A percentile compares a stretch with the other conserved stretches of the same genome.
phyloP scores from a whole-genome alignment of 305 asterid species.

The Andrographis paniculata region DNA sequence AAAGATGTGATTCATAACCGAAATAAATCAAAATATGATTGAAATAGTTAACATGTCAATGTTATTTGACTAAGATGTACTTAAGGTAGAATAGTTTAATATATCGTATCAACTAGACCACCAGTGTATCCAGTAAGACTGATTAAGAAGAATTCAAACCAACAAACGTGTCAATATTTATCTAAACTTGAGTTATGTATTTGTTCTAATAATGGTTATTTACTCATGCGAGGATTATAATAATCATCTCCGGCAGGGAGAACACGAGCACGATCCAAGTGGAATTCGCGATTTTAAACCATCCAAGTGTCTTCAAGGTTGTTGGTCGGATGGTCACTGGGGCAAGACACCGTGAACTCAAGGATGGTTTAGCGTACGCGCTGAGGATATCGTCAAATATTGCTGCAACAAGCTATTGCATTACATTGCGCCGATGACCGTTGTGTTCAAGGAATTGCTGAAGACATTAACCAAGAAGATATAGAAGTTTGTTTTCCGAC shows the following conservation, averaged over 20 bases:
- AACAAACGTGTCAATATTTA: too few species aligned
- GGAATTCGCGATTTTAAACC: slow-evolving; percentile 34
- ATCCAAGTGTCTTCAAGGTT: slow-evolving; percentile 44
- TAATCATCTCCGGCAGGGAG: slow-evolving; percentile 48
- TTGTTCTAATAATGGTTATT: too few species aligned
- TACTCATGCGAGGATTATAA: slow-evolving; percentile 39
- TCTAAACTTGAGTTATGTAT: too few species aligned
- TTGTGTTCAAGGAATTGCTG: slow-evolving; percentile 43
- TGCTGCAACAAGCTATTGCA: slow-evolving; percentile 35
- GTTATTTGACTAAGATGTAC: too few species aligned
- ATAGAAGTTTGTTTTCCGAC: slow-evolving; percentile 33
- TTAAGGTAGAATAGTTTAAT: too few species aligned
- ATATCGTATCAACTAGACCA: too few species aligned
- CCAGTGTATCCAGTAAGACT: too few species aligned
- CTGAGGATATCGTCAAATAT: slow-evolving; percentile 27
- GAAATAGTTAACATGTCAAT: too few species aligned
- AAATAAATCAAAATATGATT: too few species aligned
- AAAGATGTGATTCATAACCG: too few species aligned
- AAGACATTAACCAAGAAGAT: slow-evolving; percentile 48
- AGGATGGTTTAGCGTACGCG: slow-evolving; percentile 34
- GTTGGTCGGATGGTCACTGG: slow-evolving; percentile 45
- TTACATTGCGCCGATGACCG: slow-evolving; percentile 40
- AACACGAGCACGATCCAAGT: slow-evolving; percentile 45
- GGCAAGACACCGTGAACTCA: slow-evolving; percentile 47
- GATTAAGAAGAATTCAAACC: too few species aligned